Evolutionary conservation across 1,284 basidiomycete species (phyloP).

Genomic region (Leccinum huronense): DNA sequence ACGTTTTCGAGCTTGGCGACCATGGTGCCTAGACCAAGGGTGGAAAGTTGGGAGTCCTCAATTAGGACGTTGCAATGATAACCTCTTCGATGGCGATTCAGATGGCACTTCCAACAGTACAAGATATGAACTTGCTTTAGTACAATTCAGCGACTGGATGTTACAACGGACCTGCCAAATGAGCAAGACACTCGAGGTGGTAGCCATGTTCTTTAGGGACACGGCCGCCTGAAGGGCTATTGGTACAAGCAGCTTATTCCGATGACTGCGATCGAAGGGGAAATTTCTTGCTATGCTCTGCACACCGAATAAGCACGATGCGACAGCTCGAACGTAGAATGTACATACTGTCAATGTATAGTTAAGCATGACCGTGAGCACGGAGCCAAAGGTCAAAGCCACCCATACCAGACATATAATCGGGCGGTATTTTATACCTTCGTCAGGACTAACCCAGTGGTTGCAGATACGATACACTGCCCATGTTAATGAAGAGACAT

Average conservation of each 20-base stretch:
- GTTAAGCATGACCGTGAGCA: slow-evolving; percentile 58
- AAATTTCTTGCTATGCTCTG: slow-evolving; percentile 60
- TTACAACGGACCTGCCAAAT: slow-evolving; percentile 47
- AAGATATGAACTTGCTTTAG: slow-evolving; percentile 22
- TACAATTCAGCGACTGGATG: neutral
- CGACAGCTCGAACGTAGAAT: neutral
- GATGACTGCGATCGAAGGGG: slow-evolving; percentile 45
- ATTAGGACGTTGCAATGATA: slow-evolving; percentile 63
- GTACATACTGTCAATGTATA: slow-evolving; percentile 46
- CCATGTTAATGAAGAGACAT: slow-evolving; percentile 79
- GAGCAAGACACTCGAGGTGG: slow-evolving; percentile 71
- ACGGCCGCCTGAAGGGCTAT: slow-evolving; percentile 62
- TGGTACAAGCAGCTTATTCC: no score
- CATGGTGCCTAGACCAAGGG: slow-evolving; percentile 45
- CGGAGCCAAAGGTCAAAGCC: slow-evolving; percentile 59
- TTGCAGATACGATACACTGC: slow-evolving; percentile 19
- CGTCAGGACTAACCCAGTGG: slow-evolving; percentile 60
- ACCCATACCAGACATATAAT: slow-evolving; percentile 61
- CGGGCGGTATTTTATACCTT: slow-evolving; percentile 57
- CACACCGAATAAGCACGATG: slow-evolving; percentile 6
- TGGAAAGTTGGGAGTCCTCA: slow-evolving; percentile 46
- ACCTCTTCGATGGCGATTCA: slow-evolving; percentile 72
- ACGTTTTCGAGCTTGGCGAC: slow-evolving; percentile 56
- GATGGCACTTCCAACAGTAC: slow-evolving; percentile 72
- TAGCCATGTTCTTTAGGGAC: slow-evolving; percentile 80